These are phyloP conservation scores for Umbelopsis sp. DNA, from an alignment of 192 early-diverging fungal species.

Conservation along the genomic window DNA sequence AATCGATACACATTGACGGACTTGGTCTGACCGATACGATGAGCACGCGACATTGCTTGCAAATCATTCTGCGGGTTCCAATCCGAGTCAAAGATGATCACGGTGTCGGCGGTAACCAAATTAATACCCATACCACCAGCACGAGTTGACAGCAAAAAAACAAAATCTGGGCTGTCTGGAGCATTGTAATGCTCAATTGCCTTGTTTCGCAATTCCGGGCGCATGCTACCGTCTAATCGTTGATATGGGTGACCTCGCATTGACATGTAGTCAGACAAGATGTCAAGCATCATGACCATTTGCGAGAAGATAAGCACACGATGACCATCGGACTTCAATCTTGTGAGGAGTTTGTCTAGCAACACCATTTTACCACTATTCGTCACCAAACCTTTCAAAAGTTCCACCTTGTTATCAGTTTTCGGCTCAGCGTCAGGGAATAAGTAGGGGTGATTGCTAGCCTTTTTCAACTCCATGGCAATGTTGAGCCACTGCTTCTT, in stretches of 20 bases:
- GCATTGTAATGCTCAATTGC: slow-evolving; percentile 97
- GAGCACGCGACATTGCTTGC: slow-evolving; percentile 95
- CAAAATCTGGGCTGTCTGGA: slow-evolving; percentile 87
- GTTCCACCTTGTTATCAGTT: slow-evolving; percentile 66
- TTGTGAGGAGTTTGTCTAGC: slow-evolving; percentile 90
- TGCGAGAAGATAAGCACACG: slow-evolving; percentile 97
- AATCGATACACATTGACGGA: slow-evolving; percentile 96
- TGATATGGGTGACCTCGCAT: slow-evolving; percentile 85
- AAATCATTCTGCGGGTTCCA: slow-evolving; percentile 95
- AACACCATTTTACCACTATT: slow-evolving; percentile 97
- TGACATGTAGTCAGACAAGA: slow-evolving; percentile 88
- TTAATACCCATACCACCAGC: slow-evolving; percentile 97
- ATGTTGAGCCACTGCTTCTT: slow-evolving; percentile 87
- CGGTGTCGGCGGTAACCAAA: slow-evolving; percentile 93
- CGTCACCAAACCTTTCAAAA: slow-evolving; percentile 75
- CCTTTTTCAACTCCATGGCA: slow-evolving; percentile 93
- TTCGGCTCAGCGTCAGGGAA: slow-evolving; percentile 72
- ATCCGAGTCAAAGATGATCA: slow-evolving; percentile 90
- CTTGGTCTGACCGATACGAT: slow-evolving; percentile 96
- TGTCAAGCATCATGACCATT: slow-evolving; percentile 94
- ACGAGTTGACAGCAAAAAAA: slow-evolving; percentile 89
- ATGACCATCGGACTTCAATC: slow-evolving; percentile 85
- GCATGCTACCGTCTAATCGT: slow-evolving; percentile 88
- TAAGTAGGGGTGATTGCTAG: slow-evolving; percentile 92
- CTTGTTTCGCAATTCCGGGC: slow-evolving; percentile 83